These are phyloP conservation scores for Calonectria montana DNA, from an alignment of 2,329 filamentous ascomycete species.

Conservation along the genomic window DNA sequence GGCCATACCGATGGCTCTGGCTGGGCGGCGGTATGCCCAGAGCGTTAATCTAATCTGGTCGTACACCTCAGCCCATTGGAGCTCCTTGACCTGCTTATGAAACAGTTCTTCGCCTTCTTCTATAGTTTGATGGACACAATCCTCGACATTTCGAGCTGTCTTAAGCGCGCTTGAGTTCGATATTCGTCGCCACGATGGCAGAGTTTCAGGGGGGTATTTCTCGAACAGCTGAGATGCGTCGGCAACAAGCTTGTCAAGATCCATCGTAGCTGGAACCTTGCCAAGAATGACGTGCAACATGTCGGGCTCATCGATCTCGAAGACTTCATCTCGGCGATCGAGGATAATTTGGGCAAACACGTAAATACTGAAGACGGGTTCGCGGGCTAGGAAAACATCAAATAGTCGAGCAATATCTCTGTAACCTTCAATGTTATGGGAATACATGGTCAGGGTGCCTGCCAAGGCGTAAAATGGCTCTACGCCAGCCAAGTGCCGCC, in stretches of 20 bases:
- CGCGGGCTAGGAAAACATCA: slow-evolving; percentile 87
- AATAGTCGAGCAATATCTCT: slow-evolving; percentile 90
- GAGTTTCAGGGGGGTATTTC: slow-evolving; percentile 75
- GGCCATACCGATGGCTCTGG: slow-evolving; percentile 70
- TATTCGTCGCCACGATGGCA: slow-evolving; percentile 79
- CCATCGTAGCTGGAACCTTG: slow-evolving; percentile 83
- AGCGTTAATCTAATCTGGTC: slow-evolving; percentile 51
- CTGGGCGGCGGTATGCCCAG: slow-evolving; percentile 75
- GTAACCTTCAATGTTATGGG: slow-evolving; percentile 93
- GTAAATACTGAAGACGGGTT: slow-evolving; percentile 91
- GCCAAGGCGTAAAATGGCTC: slow-evolving; percentile 93
- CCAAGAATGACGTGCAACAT: slow-evolving; percentile 91
- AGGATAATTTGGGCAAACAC: slow-evolving; percentile 91
- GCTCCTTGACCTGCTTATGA: slow-evolving; percentile 75
- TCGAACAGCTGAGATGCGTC: slow-evolving; percentile 73
- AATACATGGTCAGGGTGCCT: slow-evolving; percentile 95
- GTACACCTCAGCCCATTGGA: slow-evolving; percentile 71
- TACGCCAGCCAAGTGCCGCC: slow-evolving; percentile 78
- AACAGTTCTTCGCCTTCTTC: slow-evolving; percentile 77
- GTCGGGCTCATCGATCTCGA: slow-evolving; percentile 91
- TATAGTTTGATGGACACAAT: slow-evolving; percentile 66
- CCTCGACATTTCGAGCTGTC: slow-evolving; percentile 71
- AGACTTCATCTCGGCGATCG: slow-evolving; percentile 82
- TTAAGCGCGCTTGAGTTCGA: slow-evolving; percentile 85
- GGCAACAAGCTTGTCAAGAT: slow-evolving; percentile 81